These are phyloP conservation scores for Aspergillus pseudoviridinutans DNA, from an alignment of 2,329 filamentous ascomycete species.

Conservation along the genomic window DNA sequence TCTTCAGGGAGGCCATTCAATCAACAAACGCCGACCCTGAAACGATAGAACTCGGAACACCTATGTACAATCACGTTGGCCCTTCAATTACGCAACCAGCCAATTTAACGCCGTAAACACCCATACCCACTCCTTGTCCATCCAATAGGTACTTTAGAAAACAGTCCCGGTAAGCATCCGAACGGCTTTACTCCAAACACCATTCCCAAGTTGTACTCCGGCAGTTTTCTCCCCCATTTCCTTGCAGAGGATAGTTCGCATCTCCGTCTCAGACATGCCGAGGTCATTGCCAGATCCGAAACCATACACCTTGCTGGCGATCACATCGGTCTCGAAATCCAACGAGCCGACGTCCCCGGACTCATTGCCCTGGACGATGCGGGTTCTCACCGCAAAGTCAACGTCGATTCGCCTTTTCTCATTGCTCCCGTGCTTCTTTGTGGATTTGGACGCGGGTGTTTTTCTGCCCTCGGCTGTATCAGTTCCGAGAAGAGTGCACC, in stretches of 20 bases:
- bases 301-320: constrained; percentile 40
- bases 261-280: constrained; percentile 31
- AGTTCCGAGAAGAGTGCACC: constrained; percentile 37
- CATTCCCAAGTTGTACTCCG: constrained; percentile 29
- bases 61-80: neutral
- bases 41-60: neutral
- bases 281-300: constrained; percentile 27
- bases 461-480: constrained; percentile 9
- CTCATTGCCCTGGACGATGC: constrained; percentile 15
- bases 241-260: constrained; percentile 33
- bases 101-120: neutral
- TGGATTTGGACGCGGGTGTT: constrained; percentile 8
- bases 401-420: constrained; percentile 32
- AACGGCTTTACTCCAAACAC: constrained; percentile 39
- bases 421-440: constrained; percentile 2
- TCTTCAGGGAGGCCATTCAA: neutral
- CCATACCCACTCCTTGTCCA: neutral
- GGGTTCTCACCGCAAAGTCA: constrained; percentile 37
- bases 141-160: constrained; percentile 19
- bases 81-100: constrained; percentile 3
- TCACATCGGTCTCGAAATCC: constrained; percentile 35
- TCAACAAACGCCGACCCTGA: constrained; percentile 3
- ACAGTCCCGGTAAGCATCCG: constrained; percentile 31
- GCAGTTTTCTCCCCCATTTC: constrained; percentile 17
- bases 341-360: constrained; percentile 23